A percentile compares a stretch with the other conserved stretches of the same genome.
Conservation (phyloP, 345 rosid genomes). For the Sapria himalayana region DNA sequence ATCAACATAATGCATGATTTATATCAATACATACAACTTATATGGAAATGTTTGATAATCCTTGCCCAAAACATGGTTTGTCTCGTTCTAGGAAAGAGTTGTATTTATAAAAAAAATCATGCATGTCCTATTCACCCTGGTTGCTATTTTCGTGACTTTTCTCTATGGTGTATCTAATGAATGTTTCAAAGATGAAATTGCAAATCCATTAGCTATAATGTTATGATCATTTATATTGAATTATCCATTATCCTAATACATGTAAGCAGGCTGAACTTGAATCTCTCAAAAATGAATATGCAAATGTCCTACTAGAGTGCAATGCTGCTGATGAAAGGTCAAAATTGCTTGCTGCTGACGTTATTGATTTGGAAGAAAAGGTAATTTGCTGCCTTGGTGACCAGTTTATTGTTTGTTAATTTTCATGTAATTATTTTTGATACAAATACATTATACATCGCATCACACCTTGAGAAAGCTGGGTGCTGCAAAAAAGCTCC, state of each 20-base stretch:
- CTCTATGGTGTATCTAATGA: no score
- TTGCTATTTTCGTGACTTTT: no score
- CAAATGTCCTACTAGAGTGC: slow-evolving; percentile 67
- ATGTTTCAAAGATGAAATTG: no score
- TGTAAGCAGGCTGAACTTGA: slow-evolving; percentile 68
- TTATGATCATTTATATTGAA: slow-evolving; percentile 5
- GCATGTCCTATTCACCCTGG: no score
- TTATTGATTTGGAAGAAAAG: slow-evolving; percentile 96
- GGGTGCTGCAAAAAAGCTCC: not conserved
- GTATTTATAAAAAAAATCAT: no score
- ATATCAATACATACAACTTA: no score
- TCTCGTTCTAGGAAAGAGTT: no score
- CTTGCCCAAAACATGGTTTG: no score
- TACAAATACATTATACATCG: not conserved
- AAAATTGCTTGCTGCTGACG: slow-evolving; percentile 84
- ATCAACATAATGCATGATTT: no score
- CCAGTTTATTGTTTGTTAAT: slow-evolving; percentile 1
- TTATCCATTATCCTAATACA: no score
- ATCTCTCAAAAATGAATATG: slow-evolving; percentile 41
- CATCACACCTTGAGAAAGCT: not conserved
- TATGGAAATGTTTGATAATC: no score
- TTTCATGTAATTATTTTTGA: slow-evolving; percentile 3
- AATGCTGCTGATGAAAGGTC: slow-evolving; percentile 88
- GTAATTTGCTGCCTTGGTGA: slow-evolving; percentile 15
- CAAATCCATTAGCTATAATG: no score